These are phyloP conservation scores for Skeletonema costatum DNA, from an alignment of 108 stramenopile species.

Conservation along the genomic window DNA sequence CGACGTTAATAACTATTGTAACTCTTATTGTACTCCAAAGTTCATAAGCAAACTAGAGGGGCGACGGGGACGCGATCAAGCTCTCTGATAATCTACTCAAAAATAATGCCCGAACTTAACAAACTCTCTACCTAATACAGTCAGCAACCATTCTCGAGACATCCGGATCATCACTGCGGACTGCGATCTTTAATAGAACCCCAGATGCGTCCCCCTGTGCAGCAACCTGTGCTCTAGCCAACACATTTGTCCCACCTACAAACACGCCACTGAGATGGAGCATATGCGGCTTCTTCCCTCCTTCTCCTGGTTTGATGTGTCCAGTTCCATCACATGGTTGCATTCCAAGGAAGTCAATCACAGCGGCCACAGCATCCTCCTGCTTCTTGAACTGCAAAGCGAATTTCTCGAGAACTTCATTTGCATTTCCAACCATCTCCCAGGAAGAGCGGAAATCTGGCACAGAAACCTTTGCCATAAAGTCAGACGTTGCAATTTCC, in stretches of 20 bases:
- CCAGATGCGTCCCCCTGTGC: conserved; percentile 50
- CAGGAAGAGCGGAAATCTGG: conserved; percentile 79
- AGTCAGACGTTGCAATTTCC: conserved; percentile 76
- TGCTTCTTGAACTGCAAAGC: conserved; percentile 78
- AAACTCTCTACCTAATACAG: conserved; percentile 63
- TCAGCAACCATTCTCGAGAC: conserved; percentile 73
- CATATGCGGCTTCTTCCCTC: conserved; percentile 75
- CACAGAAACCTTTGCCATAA: conserved; percentile 80
- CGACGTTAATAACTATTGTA: neutral
- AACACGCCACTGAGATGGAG: conserved; percentile 84
- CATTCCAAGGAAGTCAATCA: conserved; percentile 87
- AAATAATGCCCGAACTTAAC: neutral
- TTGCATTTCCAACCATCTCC: conserved; percentile 71
- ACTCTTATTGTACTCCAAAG: neutral
- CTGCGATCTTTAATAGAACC: conserved; percentile 81
- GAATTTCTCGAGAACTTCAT: conserved; percentile 87
- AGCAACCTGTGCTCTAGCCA: conserved; percentile 79
- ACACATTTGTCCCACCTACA: conserved; percentile 68
- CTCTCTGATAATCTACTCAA: neutral
- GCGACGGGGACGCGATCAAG: neutral
- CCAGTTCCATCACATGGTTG: conserved; percentile 84
- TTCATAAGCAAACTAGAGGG: neutral
- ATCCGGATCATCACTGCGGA: conserved; percentile 63
- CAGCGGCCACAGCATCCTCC: conserved; percentile 73
- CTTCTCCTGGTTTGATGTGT: conserved; percentile 55